Conservation (phyloP, 345 rosid genomes). For the Kandelia obovata region DNA sequence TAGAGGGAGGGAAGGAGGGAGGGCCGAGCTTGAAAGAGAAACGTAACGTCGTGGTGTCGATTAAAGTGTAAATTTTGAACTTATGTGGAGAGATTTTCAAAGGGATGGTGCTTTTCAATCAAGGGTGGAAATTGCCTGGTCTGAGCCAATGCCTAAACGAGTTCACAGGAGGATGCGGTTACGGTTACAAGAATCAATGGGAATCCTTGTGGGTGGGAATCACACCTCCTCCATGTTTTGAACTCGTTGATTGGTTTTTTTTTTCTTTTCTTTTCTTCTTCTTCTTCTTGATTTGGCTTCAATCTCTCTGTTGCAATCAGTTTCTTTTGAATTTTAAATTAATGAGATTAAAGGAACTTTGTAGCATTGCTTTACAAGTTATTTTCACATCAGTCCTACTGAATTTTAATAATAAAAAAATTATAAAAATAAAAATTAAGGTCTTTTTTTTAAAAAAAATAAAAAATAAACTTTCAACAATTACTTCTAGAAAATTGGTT, state of each 20-base stretch:
- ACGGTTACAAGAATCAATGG: conserved; percentile 60
- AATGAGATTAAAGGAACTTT: too few relatives aligned
- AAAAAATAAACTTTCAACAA: too few relatives aligned
- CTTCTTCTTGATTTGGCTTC: conserved; percentile 23
- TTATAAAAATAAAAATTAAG: too few relatives aligned
- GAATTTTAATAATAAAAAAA: too few relatives aligned
- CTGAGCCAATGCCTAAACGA: not conserved
- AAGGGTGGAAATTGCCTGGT: not conserved
- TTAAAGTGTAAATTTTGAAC: not conserved
- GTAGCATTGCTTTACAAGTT: too few relatives aligned
- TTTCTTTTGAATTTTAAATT: not conserved
- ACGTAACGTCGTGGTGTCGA: not conserved
- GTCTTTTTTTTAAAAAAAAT: too few relatives aligned
- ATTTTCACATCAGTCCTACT: too few relatives aligned
- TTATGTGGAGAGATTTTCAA: not conserved
- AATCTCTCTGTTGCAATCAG: conserved; percentile 28
- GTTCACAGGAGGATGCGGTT: conserved; percentile 12
- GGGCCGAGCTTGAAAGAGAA: not conserved
- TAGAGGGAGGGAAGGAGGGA: too few relatives aligned
- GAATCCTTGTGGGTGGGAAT: conserved; percentile 99
- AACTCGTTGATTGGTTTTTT: conserved; percentile 50
- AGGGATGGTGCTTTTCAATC: not conserved
- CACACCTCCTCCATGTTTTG: conserved; percentile 99
- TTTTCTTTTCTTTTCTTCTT: not conserved
- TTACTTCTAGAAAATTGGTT: too few relatives aligned